Percentiles rank a stretch among this genome's conserved stretches.
Evolutionary conservation across 2,329 filamentous ascomycete species (phyloP).

Genomic region (Verticillium isaacii): DNA sequence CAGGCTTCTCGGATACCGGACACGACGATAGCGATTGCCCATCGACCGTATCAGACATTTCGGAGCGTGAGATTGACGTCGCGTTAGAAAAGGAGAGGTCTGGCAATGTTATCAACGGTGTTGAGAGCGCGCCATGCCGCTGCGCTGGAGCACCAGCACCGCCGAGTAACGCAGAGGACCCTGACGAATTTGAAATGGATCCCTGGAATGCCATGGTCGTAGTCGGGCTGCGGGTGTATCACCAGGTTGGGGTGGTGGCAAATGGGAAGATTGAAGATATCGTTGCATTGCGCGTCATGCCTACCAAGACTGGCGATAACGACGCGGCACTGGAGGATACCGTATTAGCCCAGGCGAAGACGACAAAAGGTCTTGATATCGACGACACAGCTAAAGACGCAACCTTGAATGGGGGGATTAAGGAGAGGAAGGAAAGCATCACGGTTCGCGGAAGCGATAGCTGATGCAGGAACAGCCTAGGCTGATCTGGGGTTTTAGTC

Average conservation of each 20-base stretch:
- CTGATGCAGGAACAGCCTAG: neutral
- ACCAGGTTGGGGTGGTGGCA: slow-evolving; percentile 30
- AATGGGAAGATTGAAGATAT: slow-evolving; percentile 18
- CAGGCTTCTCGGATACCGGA: slow-evolving; percentile 10
- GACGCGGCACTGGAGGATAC: slow-evolving; percentile 13
- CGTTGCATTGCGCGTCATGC: slow-evolving; percentile 29
- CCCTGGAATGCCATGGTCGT: slow-evolving; percentile 52
- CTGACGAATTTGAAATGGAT: slow-evolving; percentile 48
- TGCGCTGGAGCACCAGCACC: neutral
- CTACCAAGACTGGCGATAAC: neutral
- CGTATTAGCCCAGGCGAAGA: slow-evolving; percentile 18
- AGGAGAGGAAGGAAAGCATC: slow-evolving; percentile 30
- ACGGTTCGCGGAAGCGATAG: neutral
- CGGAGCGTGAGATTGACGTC: slow-evolving; percentile 32
- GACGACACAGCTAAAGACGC: slow-evolving; percentile 42
- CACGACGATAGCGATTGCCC: slow-evolving; percentile 22
- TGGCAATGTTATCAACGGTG: neutral
- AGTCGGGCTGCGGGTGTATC: slow-evolving; percentile 49
- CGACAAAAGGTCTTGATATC: slow-evolving; percentile 32
- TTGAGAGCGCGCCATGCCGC: neutral
- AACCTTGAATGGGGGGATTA: slow-evolving; percentile 27
- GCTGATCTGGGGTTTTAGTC: no score
- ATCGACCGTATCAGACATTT: slow-evolving; percentile 32
- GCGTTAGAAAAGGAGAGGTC: neutral
- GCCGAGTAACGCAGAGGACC: slow-evolving; percentile 28